phyloP scores from a whole-genome alignment of 2,329 filamentous ascomycete species.

The Akanthomyces uredinophilus region DNA sequence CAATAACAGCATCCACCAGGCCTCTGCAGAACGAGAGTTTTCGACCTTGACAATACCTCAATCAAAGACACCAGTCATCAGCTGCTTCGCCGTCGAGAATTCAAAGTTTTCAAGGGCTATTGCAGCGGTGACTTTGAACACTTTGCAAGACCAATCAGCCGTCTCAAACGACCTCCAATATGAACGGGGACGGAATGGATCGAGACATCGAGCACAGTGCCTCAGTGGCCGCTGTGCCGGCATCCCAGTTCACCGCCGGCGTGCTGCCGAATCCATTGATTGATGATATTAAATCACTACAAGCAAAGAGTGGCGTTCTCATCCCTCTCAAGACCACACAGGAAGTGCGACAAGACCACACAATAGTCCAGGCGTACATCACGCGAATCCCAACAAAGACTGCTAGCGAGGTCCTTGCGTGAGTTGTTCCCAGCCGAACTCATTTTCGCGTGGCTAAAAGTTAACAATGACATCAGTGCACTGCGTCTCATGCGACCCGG shows the following conservation, averaged over 20 bases:
- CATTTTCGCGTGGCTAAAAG: neutral
- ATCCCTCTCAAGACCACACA: constrained; percentile 61
- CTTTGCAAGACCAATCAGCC: neutral
- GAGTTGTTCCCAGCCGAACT: constrained; percentile 29
- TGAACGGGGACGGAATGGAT: constrained; percentile 1
- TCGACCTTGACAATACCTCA: neutral
- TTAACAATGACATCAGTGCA: constrained; percentile 36
- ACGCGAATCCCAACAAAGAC: constrained; percentile 67
- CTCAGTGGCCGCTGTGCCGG: neutral
- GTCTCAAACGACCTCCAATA: neutral
- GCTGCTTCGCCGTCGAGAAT: constrained; percentile 13
- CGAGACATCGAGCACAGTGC: constrained; percentile 5
- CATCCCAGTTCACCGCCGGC: constrained; percentile 1
- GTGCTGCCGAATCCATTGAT: constrained; percentile 32
- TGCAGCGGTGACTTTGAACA: neutral
- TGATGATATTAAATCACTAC: constrained; percentile 29
- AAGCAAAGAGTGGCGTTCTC: constrained; percentile 44
- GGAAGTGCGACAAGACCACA: constrained; percentile 56
- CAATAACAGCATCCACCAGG: neutral
- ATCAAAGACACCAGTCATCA: constrained; percentile 1
- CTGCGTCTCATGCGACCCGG: constrained; percentile 53
- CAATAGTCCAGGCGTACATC: constrained; percentile 60
- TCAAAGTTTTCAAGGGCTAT: constrained; percentile 12
- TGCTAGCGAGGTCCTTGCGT: constrained; percentile 70
- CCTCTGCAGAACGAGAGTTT: neutral